Conservation (phyloP, 495 filamentous ascomycete species). For the Durotheca rogersii region DNA sequence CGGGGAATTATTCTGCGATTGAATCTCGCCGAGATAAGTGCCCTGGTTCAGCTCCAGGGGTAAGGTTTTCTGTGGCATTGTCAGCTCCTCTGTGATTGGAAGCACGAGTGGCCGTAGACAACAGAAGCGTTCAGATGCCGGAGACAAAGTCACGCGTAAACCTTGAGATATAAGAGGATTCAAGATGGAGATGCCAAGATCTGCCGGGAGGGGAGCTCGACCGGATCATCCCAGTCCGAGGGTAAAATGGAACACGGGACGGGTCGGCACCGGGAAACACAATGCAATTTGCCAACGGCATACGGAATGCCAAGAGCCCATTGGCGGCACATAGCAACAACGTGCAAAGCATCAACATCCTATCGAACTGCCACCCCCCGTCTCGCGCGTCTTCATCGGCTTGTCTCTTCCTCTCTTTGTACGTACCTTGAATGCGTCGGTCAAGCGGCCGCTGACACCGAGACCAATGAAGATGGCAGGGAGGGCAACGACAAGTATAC, state of each 20-base stretch:
- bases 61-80: slow-evolving; percentile 27
- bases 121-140: neutral
- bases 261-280: slow-evolving; percentile 2
- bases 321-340: neutral
- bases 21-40: slow-evolving; percentile 51
- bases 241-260: neutral
- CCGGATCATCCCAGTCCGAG: neutral
- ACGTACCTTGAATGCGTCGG: slow-evolving; percentile 22
- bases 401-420: neutral
- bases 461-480: slow-evolving; percentile 18
- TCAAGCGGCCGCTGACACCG: slow-evolving; percentile 6
- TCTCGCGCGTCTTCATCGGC: too few relatives aligned
- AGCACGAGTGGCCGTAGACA: neutral
- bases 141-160: neutral
- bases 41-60: slow-evolving; percentile 51
- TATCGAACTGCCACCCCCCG: too few relatives aligned
- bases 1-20: slow-evolving; percentile 42
- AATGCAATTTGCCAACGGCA: slow-evolving; percentile 17
- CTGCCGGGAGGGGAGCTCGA: neutral
- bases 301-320: slow-evolving; percentile 6
- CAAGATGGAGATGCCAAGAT: slow-evolving; percentile 23
- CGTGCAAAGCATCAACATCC: too few relatives aligned
- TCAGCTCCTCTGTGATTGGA: slow-evolving; percentile 15
- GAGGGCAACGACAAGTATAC: slow-evolving; percentile 10
- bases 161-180: neutral